Evolutionary conservation across 495 filamentous ascomycete species (phyloP).

Genomic region (Bryoglossum gracile): DNA sequence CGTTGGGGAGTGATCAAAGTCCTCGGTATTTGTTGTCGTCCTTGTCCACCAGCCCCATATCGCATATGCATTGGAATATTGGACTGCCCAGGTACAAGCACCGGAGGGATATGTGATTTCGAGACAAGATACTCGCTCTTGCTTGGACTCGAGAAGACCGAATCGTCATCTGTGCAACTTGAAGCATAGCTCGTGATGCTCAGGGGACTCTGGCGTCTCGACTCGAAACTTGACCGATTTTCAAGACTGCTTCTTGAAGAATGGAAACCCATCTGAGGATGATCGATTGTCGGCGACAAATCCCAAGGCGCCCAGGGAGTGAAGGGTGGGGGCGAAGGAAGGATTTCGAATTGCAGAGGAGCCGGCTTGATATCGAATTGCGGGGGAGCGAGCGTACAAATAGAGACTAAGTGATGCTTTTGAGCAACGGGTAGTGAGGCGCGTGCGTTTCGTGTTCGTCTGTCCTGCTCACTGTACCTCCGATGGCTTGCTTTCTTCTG

Average conservation of each 20-base stretch:
- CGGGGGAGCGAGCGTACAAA: constrained; percentile 16
- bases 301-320: too few species aligned
- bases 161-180: constrained; percentile 8
- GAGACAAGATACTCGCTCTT: not conserved
- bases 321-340: constrained; percentile 1
- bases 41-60: constrained; percentile 12
- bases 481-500: not conserved
- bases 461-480: constrained; percentile 18
- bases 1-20: constrained; percentile 12
- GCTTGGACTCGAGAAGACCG: constrained; percentile 1
- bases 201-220: constrained; percentile 8
- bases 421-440: constrained; percentile 3
- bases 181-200: constrained; percentile 17
- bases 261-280: constrained; percentile 2
- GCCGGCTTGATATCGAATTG: too few species aligned
- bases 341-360: not conserved
- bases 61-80: constrained; percentile 1
- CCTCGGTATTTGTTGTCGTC: constrained; percentile 5
- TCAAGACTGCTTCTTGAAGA: not conserved
- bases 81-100: not conserved
- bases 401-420: constrained; percentile 11
- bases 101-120: not conserved
- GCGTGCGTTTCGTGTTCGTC: constrained; percentile 14
- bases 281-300: constrained; percentile 1
- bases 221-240: constrained; percentile 11